phyloP scores from a whole-genome alignment of 148 eudicot species.

The Drosera capensis region DNA sequence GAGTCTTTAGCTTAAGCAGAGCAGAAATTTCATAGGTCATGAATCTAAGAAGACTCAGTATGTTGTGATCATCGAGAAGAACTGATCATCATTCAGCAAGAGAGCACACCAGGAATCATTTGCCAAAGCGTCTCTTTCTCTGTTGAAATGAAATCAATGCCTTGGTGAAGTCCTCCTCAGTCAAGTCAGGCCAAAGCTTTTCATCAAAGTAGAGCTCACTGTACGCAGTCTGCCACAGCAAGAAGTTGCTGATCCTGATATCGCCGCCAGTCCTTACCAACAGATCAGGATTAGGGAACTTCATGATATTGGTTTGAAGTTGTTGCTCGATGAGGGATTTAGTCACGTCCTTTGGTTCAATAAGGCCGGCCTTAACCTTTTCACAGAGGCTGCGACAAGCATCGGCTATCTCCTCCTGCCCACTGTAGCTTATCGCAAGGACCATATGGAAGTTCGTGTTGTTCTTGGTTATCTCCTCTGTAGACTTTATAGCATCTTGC shows the following conservation, averaged over 20 bases:
- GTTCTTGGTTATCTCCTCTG: conserved; percentile 9
- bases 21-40: no score
- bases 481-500: conserved; percentile 2
- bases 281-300: conserved; percentile 22
- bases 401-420: conserved; percentile 22
- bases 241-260: conserved; percentile 19
- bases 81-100: no score
- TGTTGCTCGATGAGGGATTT: conserved; percentile 16
- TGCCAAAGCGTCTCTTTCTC: conserved; percentile 24
- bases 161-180: conserved; percentile 12
- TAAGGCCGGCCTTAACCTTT: conserved; percentile 21
- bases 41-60: no score
- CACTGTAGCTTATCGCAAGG: not conserved
- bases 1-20: no score
- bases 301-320: conserved; percentile 17
- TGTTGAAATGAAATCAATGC: conserved; percentile 21
- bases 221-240: conserved; percentile 34
- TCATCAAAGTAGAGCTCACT: conserved; percentile 19
- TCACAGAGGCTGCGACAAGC: conserved; percentile 20
- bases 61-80: no score
- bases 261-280: conserved; percentile 33
- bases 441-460: not conserved
- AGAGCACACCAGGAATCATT: no score
- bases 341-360: conserved; percentile 16
- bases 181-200: conserved; percentile 21